Percentiles rank a stretch among this genome's conserved stretches.
phyloP scores from a whole-genome alignment of 140 eudicot genomes.

The Erigeron philadelphicus region DNA sequence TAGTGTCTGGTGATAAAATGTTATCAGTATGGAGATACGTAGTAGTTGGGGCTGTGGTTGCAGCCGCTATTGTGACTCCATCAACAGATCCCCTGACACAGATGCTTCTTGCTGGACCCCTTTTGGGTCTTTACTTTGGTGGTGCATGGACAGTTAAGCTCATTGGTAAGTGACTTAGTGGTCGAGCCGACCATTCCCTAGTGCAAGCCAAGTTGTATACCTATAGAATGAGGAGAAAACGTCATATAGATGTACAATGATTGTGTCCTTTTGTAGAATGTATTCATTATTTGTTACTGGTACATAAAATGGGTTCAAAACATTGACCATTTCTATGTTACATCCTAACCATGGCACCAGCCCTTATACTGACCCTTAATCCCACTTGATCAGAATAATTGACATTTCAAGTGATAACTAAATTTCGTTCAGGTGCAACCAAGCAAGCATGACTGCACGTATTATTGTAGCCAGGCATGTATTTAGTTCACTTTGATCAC shows the following conservation, averaged over 20 bases:
- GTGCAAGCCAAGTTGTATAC: conserved; percentile 2
- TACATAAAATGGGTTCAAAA: conserved; percentile 23
- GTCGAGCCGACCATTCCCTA: conserved; percentile 7
- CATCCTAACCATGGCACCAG: neutral
- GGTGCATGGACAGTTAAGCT: conserved; percentile 85
- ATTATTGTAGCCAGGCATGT: neutral
- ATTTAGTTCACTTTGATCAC: too few species aligned
- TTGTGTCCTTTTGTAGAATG: conserved; percentile 27
- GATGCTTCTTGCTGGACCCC: conserved; percentile 91
- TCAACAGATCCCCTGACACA: conserved; percentile 95
- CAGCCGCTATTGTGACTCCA: conserved; percentile 90
- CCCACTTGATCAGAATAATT: neutral
- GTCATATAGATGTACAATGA: conserved; percentile 22
- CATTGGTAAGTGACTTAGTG: conserved; percentile 47
- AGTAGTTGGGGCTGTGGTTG: conserved; percentile 90
- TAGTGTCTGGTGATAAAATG: conserved; percentile 84
- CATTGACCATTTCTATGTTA: neutral
- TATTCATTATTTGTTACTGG: conserved; percentile 30
- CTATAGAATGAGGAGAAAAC: conserved; percentile 22
- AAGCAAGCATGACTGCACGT: neutral
- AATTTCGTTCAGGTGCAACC: neutral
- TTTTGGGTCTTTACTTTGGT: conserved; percentile 83
- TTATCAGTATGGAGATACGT: conserved; percentile 92
- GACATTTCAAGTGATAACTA: neutral
- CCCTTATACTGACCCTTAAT: neutral